Conservation (phyloP, 108 stramenopile species). For the Cyclotella kingstonii region DNA sequence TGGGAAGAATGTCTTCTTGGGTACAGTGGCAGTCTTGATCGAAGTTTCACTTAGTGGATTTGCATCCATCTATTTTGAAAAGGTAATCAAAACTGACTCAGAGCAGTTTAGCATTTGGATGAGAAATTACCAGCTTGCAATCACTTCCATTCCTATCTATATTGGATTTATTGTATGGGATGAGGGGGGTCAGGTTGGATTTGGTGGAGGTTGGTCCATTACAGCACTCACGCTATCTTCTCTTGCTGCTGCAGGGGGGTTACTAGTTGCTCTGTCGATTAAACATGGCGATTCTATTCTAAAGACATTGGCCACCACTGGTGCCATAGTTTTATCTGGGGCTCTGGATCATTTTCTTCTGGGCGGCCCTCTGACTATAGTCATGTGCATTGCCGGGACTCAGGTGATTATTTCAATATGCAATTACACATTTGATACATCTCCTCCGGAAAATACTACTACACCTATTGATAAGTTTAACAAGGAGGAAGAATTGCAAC, state of each 20-base stretch:
- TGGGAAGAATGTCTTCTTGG: constrained; percentile 60
- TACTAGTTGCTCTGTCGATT: constrained; percentile 91
- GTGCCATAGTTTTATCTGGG: constrained; percentile 75
- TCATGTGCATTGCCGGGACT: constrained; percentile 76
- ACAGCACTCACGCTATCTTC: constrained; percentile 54
- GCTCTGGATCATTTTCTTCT: constrained; percentile 66
- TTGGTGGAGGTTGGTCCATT: constrained; percentile 71
- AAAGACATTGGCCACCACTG: constrained; percentile 91
- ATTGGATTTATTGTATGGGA: constrained; percentile 58
- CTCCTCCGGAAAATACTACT: constrained; percentile 33
- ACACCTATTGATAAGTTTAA: constrained; percentile 19
- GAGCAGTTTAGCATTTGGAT: constrained; percentile 86
- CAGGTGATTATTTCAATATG: constrained; percentile 81
- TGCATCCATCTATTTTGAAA: constrained; percentile 94
- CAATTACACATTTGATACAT: constrained; percentile 81
- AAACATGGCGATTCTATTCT: constrained; percentile 93
- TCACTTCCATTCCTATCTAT: constrained; percentile 72
- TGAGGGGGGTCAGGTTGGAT: constrained; percentile 62
- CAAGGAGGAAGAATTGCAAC: constrained; percentile 18
- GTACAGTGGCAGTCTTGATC: constrained; percentile 81
- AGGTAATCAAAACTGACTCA: constrained; percentile 81
- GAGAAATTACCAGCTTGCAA: constrained; percentile 88
- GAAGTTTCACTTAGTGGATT: constrained; percentile 92
- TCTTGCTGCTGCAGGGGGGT: constrained; percentile 86
- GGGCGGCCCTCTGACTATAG: constrained; percentile 71